These are phyloP conservation scores for Chamaecyparis obtusa DNA, from an alignment of 75 land plant species.

Conservation along the genomic window DNA sequence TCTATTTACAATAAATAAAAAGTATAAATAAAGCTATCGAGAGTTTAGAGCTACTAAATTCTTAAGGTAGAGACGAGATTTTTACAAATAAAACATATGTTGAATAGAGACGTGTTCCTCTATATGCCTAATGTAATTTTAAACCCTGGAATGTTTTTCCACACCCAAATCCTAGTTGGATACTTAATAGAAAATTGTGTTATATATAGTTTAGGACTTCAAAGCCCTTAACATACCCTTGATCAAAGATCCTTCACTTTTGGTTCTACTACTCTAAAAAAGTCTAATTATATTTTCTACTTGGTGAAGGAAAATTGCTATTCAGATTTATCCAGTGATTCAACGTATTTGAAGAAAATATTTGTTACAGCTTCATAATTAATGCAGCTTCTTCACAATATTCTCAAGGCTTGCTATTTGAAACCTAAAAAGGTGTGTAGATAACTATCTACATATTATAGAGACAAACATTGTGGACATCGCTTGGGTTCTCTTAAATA, in stretches of 20 bases:
- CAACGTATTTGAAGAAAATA: not conserved
- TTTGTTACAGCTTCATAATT: not conserved
- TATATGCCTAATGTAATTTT: no score
- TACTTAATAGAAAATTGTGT: no score
- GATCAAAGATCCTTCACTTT: not conserved
- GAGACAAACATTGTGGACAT: not conserved
- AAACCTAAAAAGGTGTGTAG: not conserved
- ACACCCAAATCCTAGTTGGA: no score
- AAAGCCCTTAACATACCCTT: no score
- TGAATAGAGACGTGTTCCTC: no score
- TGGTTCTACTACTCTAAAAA: not conserved
- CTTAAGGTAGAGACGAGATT: no score
- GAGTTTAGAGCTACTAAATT: no score
- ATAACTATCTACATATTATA: not conserved
- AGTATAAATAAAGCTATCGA: no score
- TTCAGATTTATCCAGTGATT: not conserved
- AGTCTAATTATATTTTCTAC: not conserved
- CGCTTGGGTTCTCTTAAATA: constrained; percentile 11
- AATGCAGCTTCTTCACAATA: constrained; percentile 8
- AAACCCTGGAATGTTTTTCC: no score
- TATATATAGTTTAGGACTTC: no score
- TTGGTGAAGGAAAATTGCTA: not conserved
- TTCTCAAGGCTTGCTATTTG: not conserved
- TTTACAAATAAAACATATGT: no score
- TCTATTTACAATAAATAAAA: no score